Percentiles rank a stretch among this genome's conserved stretches.
These are phyloP conservation scores for Saxispiralis lemnorum DNA, from an alignment of 495 filamentous ascomycete species.

Conservation along the genomic window DNA sequence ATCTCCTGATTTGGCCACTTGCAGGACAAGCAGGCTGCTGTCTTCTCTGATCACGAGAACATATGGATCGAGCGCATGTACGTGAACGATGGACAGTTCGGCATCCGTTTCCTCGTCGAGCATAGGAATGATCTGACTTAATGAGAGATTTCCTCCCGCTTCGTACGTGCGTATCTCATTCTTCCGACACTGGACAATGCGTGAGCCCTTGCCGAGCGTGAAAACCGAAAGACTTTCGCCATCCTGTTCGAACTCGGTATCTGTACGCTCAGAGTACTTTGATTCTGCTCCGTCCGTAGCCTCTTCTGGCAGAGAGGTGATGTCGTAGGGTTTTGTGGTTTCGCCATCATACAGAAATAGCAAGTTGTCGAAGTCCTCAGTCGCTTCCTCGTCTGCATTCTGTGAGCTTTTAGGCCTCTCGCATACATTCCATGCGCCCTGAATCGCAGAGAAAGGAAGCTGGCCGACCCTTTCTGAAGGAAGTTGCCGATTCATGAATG, in stretches of 20 bases:
- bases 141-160: conserved; percentile 46
- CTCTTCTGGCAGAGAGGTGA: conserved; percentile 22
- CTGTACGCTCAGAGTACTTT: conserved; percentile 42
- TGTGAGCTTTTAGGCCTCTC: neutral
- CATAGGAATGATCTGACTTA: conserved; percentile 79
- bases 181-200: conserved; percentile 68
- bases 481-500: conserved; percentile 57
- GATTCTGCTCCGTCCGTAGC: conserved; percentile 27
- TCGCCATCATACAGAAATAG: conserved; percentile 48
- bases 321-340: conserved; percentile 14
- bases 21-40: conserved; percentile 52
- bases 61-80: conserved; percentile 78
- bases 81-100: conserved; percentile 52
- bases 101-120: conserved; percentile 68
- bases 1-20: conserved; percentile 62
- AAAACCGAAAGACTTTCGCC: conserved; percentile 70
- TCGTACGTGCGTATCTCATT: conserved; percentile 79
- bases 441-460: conserved; percentile 36
- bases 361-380: conserved; percentile 44
- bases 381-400: neutral
- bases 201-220: conserved; percentile 50
- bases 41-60: conserved; percentile 74
- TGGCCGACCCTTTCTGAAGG: conserved; percentile 45
- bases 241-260: conserved; percentile 77
- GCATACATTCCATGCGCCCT: conserved; percentile 8